Evolutionary conservation across 495 filamentous ascomycete species (phyloP), one percentile per base, ranked within the genome.

Genomic region (Podospora comata): DNA sequence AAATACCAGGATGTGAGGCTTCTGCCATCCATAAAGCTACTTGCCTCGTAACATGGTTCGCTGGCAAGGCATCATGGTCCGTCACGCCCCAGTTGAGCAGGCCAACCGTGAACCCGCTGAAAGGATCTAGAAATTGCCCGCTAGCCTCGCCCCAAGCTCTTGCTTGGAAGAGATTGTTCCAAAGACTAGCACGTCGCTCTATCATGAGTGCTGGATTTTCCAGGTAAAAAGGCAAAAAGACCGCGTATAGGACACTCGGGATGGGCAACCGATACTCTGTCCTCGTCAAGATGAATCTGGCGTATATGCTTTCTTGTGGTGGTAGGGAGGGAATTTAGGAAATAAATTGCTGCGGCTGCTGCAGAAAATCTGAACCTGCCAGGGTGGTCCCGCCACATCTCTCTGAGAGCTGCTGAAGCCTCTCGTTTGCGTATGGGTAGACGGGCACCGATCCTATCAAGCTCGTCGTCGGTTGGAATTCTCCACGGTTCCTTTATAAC

Each of bases 101-200:
- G 5, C 34, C 34, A 39, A 39, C 5, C 34, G 34, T 23, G 23
- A 23, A 11, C 34, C 34, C 0, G 11, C 11, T 11, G 3, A 39
- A 39, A 11, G 34, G 34, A 11, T 39, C 34, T 39, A 6, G 5
- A 11, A 39, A 39, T 11, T 39, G 3, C 6, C 34, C 34, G 3
- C 55, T 16, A 7, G 55, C 18, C 7, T 16, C 18, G 55, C 18
- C 55, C 20, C 16, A 23, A 23, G 16, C 20, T 5, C 55, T 13
- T 57, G 55, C 20, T 16, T 57, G 55, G 55, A 57, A 57, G 18
- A 57, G 55, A 16, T 57, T 57, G 0, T 5, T 57, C 55, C 55
- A 57, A 23, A 57, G 55, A 57, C 55, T 57, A 57, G 20, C 55
- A 16, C 55, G 55, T n/a, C 55, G 55, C 15, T 26, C 55, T n/a